Evolutionary conservation across 2,329 filamentous ascomycete genomes (phyloP), one percentile per base, ranked within the genome.

Genomic region (Hyphodiscus sp.): DNA sequence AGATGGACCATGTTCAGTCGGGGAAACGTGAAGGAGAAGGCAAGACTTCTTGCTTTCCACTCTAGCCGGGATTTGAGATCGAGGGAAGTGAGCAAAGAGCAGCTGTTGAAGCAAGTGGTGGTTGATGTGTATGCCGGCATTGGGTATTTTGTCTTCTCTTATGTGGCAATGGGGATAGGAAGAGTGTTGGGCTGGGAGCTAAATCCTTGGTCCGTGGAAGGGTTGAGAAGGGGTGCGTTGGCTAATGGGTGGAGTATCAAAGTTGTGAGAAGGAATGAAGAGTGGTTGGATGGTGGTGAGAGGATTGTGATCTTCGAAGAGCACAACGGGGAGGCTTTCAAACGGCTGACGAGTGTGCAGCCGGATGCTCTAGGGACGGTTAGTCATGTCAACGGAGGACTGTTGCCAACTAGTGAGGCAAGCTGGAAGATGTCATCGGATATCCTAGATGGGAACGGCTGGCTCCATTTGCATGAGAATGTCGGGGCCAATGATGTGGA

Each of bases 1-100:
- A 72, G 85, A 0, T 91, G 90, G 76, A 95, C 91, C 23, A 96
- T 96, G 91, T 97, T 97, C 69, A 91, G 86, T 58, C 81, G 91
- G 1, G 91, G 92, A 2, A 97, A 96, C 69, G 76, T 96, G 55
- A 87, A 84, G 49, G 92, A 97, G 71, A 97, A 96, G 68, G 83
- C 87, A 0, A 76, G 92, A 13, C 71, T 96, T 1, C 70, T 95
- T 4, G 67, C 65, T 0, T 83, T 83, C 60, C 71, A 72, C 45
- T 54, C 42, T 20, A 38, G 55, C 10, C n/a, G 19, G 42, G 7
- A 1, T 10, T 18, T 18, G 15, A 9, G 11, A 29, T 18, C 33
- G 15, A 55, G 46, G 30, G 48, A 10, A 18, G 50, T 61, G 41
- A 43, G 41, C 5, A 54, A 55, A 20, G 44, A 51, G 13, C 41